Base-by-base conservation (phyloP, 2,329 filamentous ascomycete species). In the Drechslerella coelobrocha region DNA sequence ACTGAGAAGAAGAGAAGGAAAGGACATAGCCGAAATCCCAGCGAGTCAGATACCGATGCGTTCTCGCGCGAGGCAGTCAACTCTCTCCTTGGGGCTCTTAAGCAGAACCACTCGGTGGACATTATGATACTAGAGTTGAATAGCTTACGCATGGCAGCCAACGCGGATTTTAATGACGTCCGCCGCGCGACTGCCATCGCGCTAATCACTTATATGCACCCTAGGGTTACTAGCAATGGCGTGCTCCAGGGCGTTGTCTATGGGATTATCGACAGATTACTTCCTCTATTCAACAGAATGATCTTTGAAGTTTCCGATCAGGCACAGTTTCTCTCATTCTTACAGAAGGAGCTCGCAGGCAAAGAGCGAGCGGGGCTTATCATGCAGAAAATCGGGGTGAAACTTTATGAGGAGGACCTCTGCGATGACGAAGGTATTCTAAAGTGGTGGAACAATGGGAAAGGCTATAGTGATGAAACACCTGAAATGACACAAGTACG, bases 401-500 rank as follows among this genome's bases (percentile, higher is more conserved):
- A 92, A 78, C 82, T 97, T 55, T 95, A 96, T 77, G 86, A 89
- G 74, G 80, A 89, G 52, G 94, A 97, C 74, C 84, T 96, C 14
- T 80, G 97, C 1, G 91, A 96, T 77, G 91, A 96, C 76, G 92
- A 97, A 43, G 92, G 89, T 0, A 90, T 96, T 74, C 81, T 93
- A 75, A 84, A 85, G 51, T 99, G 94, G 94, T 97, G 92, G 92
- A 85, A 83, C 19, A 89, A 96, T 78, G 83, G 84, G 51, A 79
- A 83, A 87, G 76, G 75, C 43, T 60, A 56, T 10, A 88, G 89
- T 4, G 84, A 80, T 23, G 87, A 86, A 61, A 86, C 83, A 12
- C 88, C 89, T 61, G 84, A 85, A 57, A 86, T 97, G 87, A 79
- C 80, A 68, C 84, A 81, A 53, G 85, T 97, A 14, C 88, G 88